Percentiles rank a stretch among this genome's conserved stretches.
These are phyloP conservation scores for Trichophyton mentagrophytes DNA, from an alignment of 2,329 filamentous ascomycete species.

Conservation along the genomic window DNA sequence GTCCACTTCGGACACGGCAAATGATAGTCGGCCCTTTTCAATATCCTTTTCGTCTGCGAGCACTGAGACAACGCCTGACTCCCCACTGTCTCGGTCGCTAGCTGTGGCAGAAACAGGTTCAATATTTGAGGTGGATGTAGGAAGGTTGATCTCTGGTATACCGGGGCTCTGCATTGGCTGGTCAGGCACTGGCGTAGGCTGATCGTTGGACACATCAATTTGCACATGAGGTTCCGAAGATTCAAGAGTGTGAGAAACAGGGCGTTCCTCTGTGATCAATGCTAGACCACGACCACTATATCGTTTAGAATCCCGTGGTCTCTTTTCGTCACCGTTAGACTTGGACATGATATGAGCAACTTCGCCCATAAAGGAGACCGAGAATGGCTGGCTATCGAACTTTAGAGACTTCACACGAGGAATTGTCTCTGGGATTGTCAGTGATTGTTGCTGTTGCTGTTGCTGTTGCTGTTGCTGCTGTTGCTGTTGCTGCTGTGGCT, in stretches of 20 bases:
- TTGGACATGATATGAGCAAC: constrained; percentile 1
- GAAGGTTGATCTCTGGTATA: constrained; percentile 1
- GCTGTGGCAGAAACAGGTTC: neutral
- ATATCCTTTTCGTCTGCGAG: constrained; percentile 1
- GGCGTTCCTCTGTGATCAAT: neutral
- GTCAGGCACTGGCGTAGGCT: neutral
- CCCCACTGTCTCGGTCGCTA: neutral
- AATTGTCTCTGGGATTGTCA: neutral
- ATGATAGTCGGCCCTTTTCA: neutral
- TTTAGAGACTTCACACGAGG: neutral
- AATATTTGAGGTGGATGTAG: neutral
- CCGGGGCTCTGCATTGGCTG: neutral
- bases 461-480: neutral
- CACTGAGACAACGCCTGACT: neutral
- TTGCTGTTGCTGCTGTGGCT: neutral
- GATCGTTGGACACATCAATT: neutral
- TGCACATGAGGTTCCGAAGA: neutral
- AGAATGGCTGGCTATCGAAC: constrained; percentile 2
- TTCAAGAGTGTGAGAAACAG: neutral
- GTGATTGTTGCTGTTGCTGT: neutral
- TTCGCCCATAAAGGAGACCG: neutral
- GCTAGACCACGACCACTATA: neutral
- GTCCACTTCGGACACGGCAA: neutral
- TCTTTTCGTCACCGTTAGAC: neutral
- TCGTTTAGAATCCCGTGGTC: neutral